These are phyloP conservation scores for Yamadazyma taylorii DNA, from an alignment of 1,139 yeast genomes.

Conservation along the genomic window DNA sequence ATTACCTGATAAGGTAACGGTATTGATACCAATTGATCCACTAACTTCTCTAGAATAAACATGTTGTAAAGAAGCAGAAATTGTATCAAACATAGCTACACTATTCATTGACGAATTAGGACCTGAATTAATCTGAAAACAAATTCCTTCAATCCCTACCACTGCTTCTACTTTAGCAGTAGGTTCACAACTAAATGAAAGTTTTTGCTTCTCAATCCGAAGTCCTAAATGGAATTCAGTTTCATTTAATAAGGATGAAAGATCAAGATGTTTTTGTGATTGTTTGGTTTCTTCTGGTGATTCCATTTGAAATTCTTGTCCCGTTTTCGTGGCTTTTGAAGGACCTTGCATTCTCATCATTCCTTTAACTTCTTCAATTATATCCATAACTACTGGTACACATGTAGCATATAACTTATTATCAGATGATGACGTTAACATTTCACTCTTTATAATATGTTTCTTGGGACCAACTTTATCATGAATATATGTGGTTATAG, in stretches of 20 bases:
- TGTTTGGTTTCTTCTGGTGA: constrained; percentile 14
- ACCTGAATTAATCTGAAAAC: constrained; percentile 57
- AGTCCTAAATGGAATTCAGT: constrained; percentile 67
- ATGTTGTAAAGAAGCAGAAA: constrained; percentile 79
- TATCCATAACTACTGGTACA: constrained; percentile 72
- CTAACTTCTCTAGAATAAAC: constrained; percentile 87
- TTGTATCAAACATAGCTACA: constrained; percentile 44
- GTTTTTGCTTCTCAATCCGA: constrained; percentile 66
- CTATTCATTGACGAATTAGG: constrained; percentile 30
- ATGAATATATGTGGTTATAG: constrained; percentile 41
- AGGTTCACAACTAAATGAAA: constrained; percentile 87
- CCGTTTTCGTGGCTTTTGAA: too few relatives aligned
- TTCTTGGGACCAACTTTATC: constrained; percentile 26
- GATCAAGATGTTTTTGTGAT: constrained; percentile 22
- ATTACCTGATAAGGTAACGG: constrained; percentile 41
- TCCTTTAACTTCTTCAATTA: constrained; percentile 46
- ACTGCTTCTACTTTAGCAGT: constrained; percentile 89
- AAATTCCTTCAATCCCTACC: constrained; percentile 67
- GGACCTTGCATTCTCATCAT: constrained; percentile 29
- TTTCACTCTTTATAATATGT: constrained; percentile 52
- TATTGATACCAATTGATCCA: constrained; percentile 66
- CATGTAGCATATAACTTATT: constrained; percentile 71
- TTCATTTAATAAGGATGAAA: constrained; percentile 43
- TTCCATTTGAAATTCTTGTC: too few relatives aligned
- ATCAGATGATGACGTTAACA: constrained; percentile 68